Percentiles rank a stretch among this genome's conserved stretches.
Conservation (phyloP, 148 eudicot species). For the Nyssa sinensis region DNA sequence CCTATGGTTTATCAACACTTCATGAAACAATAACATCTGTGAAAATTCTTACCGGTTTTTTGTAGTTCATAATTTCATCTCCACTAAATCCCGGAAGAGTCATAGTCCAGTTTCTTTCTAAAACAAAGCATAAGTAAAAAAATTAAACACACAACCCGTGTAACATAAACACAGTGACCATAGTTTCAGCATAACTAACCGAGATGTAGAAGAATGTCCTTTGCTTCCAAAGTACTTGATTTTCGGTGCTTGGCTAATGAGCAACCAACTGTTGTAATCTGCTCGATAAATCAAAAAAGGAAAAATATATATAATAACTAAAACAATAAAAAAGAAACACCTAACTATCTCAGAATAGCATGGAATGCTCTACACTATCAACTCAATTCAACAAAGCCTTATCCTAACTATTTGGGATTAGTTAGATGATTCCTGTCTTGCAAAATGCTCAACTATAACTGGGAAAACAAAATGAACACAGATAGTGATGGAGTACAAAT, state of each 20-base stretch:
- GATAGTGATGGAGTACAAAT: too few relatives aligned
- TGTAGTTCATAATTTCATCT: constrained; percentile 74
- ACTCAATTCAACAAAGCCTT: too few relatives aligned
- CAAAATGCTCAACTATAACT: too few relatives aligned
- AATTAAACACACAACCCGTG: constrained; percentile 15
- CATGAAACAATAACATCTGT: constrained; percentile 3
- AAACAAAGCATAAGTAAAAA: constrained; percentile 13
- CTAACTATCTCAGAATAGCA: too few relatives aligned
- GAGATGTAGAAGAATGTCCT: constrained; percentile 88
- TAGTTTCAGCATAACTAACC: constrained; percentile 48
- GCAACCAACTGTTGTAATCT: constrained; percentile 90
- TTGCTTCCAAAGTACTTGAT: constrained; percentile 84
- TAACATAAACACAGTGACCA: background rate
- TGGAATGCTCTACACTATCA: too few relatives aligned
- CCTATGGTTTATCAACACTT: background rate
- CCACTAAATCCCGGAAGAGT: constrained; percentile 86
- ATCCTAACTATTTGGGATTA: too few relatives aligned
- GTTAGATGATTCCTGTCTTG: too few relatives aligned
- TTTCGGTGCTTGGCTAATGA: constrained; percentile 95
- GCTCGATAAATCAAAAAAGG: constrained; percentile 21
- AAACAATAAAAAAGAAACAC: too few relatives aligned
- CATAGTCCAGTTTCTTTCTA: constrained; percentile 95
- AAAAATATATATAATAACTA: constrained; percentile 5
- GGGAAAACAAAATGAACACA: too few relatives aligned
- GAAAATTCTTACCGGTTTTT: constrained; percentile 61